Conservation (phyloP, 345 rosid genomes). For the Fremontodendron californicum region DNA sequence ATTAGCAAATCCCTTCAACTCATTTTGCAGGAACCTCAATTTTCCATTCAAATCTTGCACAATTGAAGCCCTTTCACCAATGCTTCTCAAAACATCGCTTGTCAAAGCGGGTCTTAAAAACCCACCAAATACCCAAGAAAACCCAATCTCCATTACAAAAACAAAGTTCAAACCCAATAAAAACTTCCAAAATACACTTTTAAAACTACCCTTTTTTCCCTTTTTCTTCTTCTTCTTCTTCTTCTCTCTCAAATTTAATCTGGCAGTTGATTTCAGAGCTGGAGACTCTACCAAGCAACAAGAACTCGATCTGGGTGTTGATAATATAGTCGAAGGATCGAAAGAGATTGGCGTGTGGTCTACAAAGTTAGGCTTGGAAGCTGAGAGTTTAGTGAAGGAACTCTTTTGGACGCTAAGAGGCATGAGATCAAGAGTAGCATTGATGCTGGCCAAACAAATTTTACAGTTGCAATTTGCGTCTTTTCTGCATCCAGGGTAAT, state of each 20-base stretch:
- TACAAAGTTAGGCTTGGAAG: constrained; percentile 23
- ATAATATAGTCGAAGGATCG: constrained; percentile 36
- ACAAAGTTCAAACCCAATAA: constrained; percentile 35
- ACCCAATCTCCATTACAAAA: constrained; percentile 42
- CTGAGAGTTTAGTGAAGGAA: constrained; percentile 60
- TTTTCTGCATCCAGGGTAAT: constrained; percentile 83
- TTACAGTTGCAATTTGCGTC: constrained; percentile 81
- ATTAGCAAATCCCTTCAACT: constrained; percentile 32
- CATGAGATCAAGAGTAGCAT: constrained; percentile 85
- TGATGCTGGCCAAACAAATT: constrained; percentile 81
- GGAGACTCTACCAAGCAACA: constrained; percentile 34
- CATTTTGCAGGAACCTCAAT: constrained; percentile 49
- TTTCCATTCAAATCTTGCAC: constrained; percentile 35
- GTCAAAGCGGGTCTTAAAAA: constrained; percentile 42
- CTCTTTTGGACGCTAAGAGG: constrained; percentile 63
- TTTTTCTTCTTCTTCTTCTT: constrained; percentile 16
- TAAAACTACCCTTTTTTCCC: background rate
- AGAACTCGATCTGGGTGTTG: constrained; percentile 55
- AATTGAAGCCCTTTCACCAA: constrained; percentile 44
- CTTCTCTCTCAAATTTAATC: constrained; percentile 20
- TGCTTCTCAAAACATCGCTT: constrained; percentile 38
- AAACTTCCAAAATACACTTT: constrained; percentile 23
- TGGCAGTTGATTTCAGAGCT: constrained; percentile 38
- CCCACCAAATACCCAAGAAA: constrained; percentile 34
- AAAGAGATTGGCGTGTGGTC: constrained; percentile 53